Base-by-base conservation (phyloP, 2,329 filamentous ascomycete genomes). In the Peltaster fructicola region DNA sequence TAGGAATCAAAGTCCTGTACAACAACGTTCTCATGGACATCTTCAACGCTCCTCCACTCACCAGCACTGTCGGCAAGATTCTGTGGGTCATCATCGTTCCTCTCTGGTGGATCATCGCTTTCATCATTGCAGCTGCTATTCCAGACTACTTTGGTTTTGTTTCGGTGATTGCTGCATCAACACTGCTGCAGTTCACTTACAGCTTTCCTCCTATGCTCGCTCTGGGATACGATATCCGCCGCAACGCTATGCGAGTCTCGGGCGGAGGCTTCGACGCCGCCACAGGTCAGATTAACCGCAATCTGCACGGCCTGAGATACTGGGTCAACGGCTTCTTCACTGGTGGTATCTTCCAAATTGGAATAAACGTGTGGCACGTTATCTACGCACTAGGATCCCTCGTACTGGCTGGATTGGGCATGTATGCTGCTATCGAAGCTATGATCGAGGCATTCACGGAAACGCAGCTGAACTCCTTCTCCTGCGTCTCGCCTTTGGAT, bases 111-210 rank as follows among this genome's bases (percentile, higher is more conserved):
- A 42, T 43, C 11, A 32, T 65, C 6, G 67, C 65, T 7, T 71
- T 67, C 33, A 43, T 65, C 16, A 47, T 71, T 23, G 60, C 54
- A 3, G 61, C 59, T 4, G 57, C 59, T 2, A 60, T 71, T 14
- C 66, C 65, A 17, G 52, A 65, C 31, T 36, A 37, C 27, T 27
- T 39, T 20, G 40, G 36, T 10, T 32, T 51, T 17, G 39, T 43
- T 13, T 53, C 53, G 3, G 48, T 70, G 20, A 57, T 69, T 11
- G 58, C 56, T 3, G 63, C 64, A 2, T 43, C 65, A 2, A 65
- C 60, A 36, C 61, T 65, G 29, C 38, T 69, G 25, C 60, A 65
- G 32, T 68, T 69, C 43, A 66, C 63, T 5, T 70, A 69, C 43
- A 64, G 59, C 4, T 61, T 70, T 38, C 63, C 65, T 0, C 58